Evolutionary conservation across 2,329 filamentous ascomycete genomes (phyloP), one percentile per base, ranked within the genome.

Genomic region (Dactylonectria estremocensis): DNA sequence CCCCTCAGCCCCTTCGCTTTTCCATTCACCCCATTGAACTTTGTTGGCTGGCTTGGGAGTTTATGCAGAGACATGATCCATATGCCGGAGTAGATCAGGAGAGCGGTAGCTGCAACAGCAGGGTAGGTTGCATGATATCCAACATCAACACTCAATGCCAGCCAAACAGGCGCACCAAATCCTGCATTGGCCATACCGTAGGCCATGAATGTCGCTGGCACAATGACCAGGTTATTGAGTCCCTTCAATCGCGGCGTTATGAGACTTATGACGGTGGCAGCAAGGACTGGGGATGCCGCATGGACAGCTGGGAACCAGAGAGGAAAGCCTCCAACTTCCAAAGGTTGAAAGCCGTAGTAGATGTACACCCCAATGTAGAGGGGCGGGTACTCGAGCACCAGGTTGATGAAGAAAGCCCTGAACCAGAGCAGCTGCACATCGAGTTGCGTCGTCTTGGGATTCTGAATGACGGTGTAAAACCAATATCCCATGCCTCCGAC

Each of bases 401-500:
- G 57, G 8, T 60, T 60, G 14, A 60, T 60, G 31, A 40, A 28
- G 24, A 60, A 60, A 2, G 57, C 57, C 9, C 49, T 60, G 13
- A 60, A 43, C 57, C 57, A 60, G 3, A 60, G n/a, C 3, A 60
- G 1, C 8, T 46, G 57, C 5, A 60, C 6, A n/a, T 60, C 57
- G n/a, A 37, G 45, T 4, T 28, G 31, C 5, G 14, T 50, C 7
- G 57, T 50, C 20, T 60, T 60, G 20, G 57, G 57, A 33, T 60
- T 35, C 20, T 33, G 45, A 9, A 60, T 40, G 18, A 60, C 57
- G 35, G 48, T 60, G 31, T 33, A 60, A 46, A 60, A 60, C 57
- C 57, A 60, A 18, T 60, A 60, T 14, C 57, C 57, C 57, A 60
- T 60, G 8, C 57, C 57, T 5, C 57, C 57, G 11, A 60, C 57